Conservation (phyloP, 2,329 filamentous ascomycete genomes). For the Fusarium subtropicale region DNA sequence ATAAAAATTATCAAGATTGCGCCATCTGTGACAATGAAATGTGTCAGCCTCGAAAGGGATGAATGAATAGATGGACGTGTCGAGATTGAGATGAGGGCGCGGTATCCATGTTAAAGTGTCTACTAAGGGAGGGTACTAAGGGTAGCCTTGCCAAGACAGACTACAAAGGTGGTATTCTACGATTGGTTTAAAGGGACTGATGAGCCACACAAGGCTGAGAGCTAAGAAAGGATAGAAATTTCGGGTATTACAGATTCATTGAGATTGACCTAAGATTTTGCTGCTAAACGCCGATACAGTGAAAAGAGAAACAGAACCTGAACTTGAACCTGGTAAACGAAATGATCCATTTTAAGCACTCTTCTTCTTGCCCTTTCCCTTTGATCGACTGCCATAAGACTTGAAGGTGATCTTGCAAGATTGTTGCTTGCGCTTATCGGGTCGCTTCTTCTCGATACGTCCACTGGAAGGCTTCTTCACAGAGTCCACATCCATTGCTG, state of each 20-base stretch:
- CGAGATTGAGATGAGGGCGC: constrained; percentile 37
- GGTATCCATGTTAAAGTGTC: constrained; percentile 15
- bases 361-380: constrained; percentile 60
- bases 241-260: constrained; percentile 46
- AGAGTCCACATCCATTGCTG: constrained; percentile 69
- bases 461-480: constrained; percentile 57
- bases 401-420: constrained; percentile 70
- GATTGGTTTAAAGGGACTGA: constrained; percentile 29
- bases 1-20: constrained; percentile 16
- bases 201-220: constrained; percentile 48
- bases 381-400: constrained; percentile 65
- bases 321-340: constrained; percentile 31
- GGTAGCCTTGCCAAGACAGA: constrained; percentile 43
- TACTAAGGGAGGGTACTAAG: neutral
- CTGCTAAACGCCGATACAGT: constrained; percentile 39
- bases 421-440: constrained; percentile 68
- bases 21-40: constrained; percentile 36
- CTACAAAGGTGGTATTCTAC: constrained; percentile 40
- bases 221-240: constrained; percentile 19
- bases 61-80: constrained; percentile 38
- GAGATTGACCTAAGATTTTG: constrained; percentile 46
- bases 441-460: constrained; percentile 60
- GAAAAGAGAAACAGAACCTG: constrained; percentile 28
- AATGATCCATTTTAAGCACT: constrained; percentile 24
- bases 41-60: constrained; percentile 31